These are phyloP conservation scores for Apophysomyces variabilis DNA, from an alignment of 371 early-diverging fungal species.

Conservation along the genomic window DNA sequence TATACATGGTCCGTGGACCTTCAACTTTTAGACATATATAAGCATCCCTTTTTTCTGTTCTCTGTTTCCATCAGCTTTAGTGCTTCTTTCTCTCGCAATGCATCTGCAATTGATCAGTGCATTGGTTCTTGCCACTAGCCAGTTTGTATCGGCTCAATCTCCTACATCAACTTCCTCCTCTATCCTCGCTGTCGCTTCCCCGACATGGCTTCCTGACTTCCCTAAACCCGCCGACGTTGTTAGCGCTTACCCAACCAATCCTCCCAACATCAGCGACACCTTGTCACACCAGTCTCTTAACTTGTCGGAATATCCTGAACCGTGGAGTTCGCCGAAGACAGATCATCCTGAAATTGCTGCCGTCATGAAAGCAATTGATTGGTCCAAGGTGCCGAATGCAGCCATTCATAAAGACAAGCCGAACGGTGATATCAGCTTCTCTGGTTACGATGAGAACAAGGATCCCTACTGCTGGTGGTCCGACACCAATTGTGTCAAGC, in stretches of 20 bases:
- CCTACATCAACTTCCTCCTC: conserved; percentile 24
- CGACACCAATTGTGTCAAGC: conserved; percentile 45
- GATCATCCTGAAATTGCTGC: conserved; percentile 41
- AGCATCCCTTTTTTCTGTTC: background rate
- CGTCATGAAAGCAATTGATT: conserved; percentile 47
- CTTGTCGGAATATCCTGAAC: conserved; percentile 39
- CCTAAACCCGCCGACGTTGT: conserved; percentile 32
- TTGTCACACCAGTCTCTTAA: conserved; percentile 30
- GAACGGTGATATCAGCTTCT: conserved; percentile 22
- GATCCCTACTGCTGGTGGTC: conserved; percentile 59
- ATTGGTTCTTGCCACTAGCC: conserved; percentile 30
- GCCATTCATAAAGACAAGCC: conserved; percentile 28
- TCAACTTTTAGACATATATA: background rate
- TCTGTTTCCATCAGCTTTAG: background rate
- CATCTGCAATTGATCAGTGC: conserved; percentile 30
- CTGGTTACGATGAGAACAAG: conserved; percentile 30
- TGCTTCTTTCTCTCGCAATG: conserved; percentile 19
- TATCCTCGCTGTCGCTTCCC: conserved; percentile 43
- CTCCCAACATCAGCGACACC: conserved; percentile 25
- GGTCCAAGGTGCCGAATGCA: conserved; percentile 50
- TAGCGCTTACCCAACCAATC: conserved; percentile 38
- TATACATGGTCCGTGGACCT: conserved; percentile 8
- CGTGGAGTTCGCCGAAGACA: conserved; percentile 39
- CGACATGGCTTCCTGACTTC: conserved; percentile 46
- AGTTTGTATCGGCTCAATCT: conserved; percentile 30